Conservation (phyloP, 176 grass and related monocot species). For the Melocanna baccifera region DNA sequence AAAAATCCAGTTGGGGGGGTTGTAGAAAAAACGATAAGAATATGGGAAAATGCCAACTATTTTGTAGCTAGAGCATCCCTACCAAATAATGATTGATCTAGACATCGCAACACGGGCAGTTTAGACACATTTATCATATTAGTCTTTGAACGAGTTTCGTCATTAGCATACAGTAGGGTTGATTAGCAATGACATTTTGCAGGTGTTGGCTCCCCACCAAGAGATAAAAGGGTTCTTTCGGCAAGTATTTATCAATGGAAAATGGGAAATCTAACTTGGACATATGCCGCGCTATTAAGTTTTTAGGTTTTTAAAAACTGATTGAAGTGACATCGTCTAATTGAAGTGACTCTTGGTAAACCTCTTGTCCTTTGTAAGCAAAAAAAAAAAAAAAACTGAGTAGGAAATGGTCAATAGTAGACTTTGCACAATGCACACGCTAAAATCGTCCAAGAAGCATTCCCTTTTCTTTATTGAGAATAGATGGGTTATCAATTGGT, state of each 20-base stretch:
- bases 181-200: background rate
- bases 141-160: background rate
- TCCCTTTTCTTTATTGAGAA: background rate
- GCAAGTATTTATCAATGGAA: background rate
- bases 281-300: too few species aligned
- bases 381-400: too few species aligned
- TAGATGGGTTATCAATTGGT: conserved; percentile 25
- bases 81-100: conserved; percentile 44
- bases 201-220: background rate
- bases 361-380: too few species aligned
- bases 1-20: conserved; percentile 20
- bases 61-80: conserved; percentile 43
- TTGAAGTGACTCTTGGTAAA: background rate
- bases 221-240: background rate
- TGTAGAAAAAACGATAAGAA: background rate
- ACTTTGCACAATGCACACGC: background rate
- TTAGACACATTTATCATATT: conserved; percentile 5
- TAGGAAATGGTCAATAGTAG: background rate
- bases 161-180: background rate
- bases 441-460: background rate
- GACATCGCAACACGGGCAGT: conserved; percentile 50
- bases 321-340: too few species aligned
- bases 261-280: too few species aligned
- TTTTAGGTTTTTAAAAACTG: too few species aligned
- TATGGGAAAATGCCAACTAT: conserved; percentile 31